Evolutionary conservation across 805 yeast genomes (phyloP).

Genomic region (Teunomyces kruisii): DNA sequence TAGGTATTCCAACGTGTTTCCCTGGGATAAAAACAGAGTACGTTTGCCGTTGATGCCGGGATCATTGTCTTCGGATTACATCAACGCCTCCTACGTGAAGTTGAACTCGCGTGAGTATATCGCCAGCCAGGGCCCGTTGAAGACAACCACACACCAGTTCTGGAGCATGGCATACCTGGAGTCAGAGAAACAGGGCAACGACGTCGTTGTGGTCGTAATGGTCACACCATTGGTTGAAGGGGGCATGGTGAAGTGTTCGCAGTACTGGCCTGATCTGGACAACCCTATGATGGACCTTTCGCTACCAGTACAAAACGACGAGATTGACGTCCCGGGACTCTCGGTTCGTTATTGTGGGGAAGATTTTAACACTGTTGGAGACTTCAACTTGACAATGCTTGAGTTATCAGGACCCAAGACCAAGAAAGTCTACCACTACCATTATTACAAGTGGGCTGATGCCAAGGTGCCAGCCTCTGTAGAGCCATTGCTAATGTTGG

Average conservation of each 20-base stretch:
- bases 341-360: constrained; percentile 17
- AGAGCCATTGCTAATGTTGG: constrained; percentile 25
- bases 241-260: constrained; percentile 39
- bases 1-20: constrained; percentile 41
- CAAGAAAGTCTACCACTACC: constrained; percentile 37
- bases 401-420: constrained; percentile 16
- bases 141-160: constrained; percentile 40
- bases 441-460: constrained; percentile 47
- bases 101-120: constrained; percentile 41
- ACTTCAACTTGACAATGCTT: constrained; percentile 27
- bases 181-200: constrained; percentile 24
- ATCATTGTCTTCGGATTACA: constrained; percentile 26
- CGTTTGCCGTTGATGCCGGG: constrained; percentile 19
- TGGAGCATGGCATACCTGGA: constrained; percentile 51
- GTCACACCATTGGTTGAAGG: constrained; percentile 54
- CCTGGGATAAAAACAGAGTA: constrained; percentile 40
- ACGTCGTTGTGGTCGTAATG: constrained; percentile 35
- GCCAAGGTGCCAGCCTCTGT: constrained; percentile 37
- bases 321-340: constrained; percentile 18
- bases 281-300: constrained; percentile 19
- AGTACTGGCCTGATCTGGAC: constrained; percentile 37
- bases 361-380: constrained; percentile 14
- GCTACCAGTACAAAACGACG: constrained; percentile 16
- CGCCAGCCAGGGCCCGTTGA: constrained; percentile 69
- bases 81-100: constrained; percentile 38